Conservation (phyloP, 805 yeast species). For the Ogataea pilisensis region DNA sequence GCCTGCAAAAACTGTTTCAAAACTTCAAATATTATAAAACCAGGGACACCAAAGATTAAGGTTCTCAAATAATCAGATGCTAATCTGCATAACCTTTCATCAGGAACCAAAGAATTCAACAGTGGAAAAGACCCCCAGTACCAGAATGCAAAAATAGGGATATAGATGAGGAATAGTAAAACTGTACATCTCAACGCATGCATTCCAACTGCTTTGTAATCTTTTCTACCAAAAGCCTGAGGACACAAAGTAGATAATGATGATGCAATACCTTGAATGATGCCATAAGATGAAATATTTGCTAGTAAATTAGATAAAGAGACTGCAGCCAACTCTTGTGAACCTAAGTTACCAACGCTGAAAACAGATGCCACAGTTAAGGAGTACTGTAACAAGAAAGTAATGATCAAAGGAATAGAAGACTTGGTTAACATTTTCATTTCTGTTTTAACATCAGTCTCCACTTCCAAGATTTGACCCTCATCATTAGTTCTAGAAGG, state of each 20-base stretch:
- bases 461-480: conserved; percentile 34
- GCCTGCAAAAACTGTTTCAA: conserved; percentile 55
- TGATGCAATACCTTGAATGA: conserved; percentile 55
- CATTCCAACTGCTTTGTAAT: conserved; percentile 45
- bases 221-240: conserved; percentile 55
- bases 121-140: conserved; percentile 36
- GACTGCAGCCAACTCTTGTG: conserved; percentile 54
- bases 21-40: conserved; percentile 51
- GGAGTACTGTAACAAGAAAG: conserved; percentile 52
- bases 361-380: conserved; percentile 51
- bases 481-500: conserved; percentile 20
- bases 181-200: conserved; percentile 49
- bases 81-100: conserved; percentile 40
- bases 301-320: conserved; percentile 55
- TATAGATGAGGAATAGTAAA: conserved; percentile 36
- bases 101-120: conserved; percentile 37
- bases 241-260: conserved; percentile 57
- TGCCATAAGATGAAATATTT: conserved; percentile 51
- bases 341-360: conserved; percentile 58
- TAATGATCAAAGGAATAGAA: conserved; percentile 48
- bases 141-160: conserved; percentile 37
- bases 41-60: conserved; percentile 52
- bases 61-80: conserved; percentile 46
- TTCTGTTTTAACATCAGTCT: conserved; percentile 37
- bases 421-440: conserved; percentile 35